phyloP scores from a whole-genome alignment of 495 filamentous ascomycete genomes.

The Neurospora cerealis region DNA sequence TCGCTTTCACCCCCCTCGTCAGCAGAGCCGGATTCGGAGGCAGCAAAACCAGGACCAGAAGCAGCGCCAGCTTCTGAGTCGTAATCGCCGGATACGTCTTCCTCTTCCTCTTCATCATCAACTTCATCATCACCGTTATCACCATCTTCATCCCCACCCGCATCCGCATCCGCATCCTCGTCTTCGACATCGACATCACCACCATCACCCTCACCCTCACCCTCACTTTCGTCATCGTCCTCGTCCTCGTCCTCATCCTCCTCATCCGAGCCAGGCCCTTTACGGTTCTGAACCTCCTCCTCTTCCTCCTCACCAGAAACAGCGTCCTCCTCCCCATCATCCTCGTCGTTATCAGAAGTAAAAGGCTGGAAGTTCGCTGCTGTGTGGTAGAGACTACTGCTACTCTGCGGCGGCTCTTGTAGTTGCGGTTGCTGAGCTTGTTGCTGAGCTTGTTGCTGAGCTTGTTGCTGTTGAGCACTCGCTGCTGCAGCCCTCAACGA shows the following conservation, averaged over 20 bases:
- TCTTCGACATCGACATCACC: neutral
- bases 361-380: neutral
- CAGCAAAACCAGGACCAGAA: neutral
- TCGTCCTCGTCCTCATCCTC: neutral
- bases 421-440: too few relatives aligned
- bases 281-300: too few relatives aligned
- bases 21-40: neutral
- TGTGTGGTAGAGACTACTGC: neutral
- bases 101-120: slow-evolving; percentile 5
- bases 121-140: too few relatives aligned
- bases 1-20: neutral
- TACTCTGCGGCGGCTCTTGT: neutral
- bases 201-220: slow-evolving; percentile 5
- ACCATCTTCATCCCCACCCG: neutral
- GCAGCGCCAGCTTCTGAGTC: neutral
- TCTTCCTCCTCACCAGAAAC: neutral
- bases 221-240: neutral
- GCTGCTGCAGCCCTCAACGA: neutral
- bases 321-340: neutral
- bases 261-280: neutral
- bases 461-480: neutral
- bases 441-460: too few relatives aligned
- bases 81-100: neutral
- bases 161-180: neutral
- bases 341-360: neutral